Evolutionary conservation across 352 stramenopile species (phyloP).

Genomic region (Phytophthora lateralis): DNA sequence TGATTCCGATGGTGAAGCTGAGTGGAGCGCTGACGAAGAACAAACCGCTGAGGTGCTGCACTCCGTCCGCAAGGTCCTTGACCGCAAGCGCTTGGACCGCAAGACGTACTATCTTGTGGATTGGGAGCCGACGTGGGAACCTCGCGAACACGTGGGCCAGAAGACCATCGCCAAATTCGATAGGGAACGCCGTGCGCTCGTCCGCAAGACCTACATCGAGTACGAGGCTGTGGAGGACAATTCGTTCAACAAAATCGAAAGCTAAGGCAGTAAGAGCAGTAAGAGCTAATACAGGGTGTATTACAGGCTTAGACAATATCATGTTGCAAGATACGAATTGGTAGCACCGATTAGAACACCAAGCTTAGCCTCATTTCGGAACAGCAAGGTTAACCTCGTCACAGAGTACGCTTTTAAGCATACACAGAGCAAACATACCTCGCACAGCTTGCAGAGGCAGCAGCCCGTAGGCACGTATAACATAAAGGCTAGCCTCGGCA

Average conservation of each 20-base stretch:
- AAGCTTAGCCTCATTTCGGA: constrained; percentile 13
- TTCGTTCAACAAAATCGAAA: constrained; percentile 18
- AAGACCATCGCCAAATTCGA: constrained; percentile 23
- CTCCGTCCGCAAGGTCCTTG: neutral
- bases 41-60: neutral
- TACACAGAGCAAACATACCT: no score
- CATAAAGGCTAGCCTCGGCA: neutral
- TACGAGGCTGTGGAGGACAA: constrained; percentile 28
- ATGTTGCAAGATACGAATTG: neutral
- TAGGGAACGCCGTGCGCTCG: constrained; percentile 17
- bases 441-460: neutral
- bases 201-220: constrained; percentile 25
- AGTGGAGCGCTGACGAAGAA: no score
- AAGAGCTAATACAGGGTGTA: constrained; percentile 1
- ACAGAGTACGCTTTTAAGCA: constrained; percentile 15
- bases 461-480: constrained; percentile 13
- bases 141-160: constrained; percentile 5
- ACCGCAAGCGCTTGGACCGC: no score
- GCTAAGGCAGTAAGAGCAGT: no score
- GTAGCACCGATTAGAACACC: constrained; percentile 11
- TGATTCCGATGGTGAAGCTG: neutral
- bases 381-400: constrained; percentile 11
- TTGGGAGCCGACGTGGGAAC: constrained; percentile 28
- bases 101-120: constrained; percentile 29
- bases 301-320: constrained; percentile 5